These are phyloP conservation scores for Phytophthora syringae DNA, from an alignment of 352 stramenopile genomes.

Conservation along the genomic window DNA sequence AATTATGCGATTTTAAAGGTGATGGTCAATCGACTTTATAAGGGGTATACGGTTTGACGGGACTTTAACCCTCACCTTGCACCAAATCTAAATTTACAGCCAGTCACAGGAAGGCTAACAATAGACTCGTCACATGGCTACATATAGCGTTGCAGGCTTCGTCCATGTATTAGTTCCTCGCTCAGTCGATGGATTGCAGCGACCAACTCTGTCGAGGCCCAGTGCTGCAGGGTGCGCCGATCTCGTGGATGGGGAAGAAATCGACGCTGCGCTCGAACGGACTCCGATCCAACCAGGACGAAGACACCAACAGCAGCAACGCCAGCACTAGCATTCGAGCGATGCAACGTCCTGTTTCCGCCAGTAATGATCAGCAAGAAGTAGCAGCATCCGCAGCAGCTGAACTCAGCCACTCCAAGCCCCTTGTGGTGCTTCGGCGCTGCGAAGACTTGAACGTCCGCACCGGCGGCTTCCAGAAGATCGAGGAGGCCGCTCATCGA, in stretches of 20 bases:
- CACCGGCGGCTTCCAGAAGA: slow-evolving; percentile 82
- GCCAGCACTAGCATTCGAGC: neutral
- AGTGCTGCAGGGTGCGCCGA: neutral
- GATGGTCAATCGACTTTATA: neutral
- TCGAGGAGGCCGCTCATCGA: slow-evolving; percentile 67
- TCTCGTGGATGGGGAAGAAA: slow-evolving; percentile 21
- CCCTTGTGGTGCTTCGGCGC: slow-evolving; percentile 59
- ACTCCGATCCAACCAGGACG: slow-evolving; percentile 33
- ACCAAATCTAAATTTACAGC: slow-evolving; percentile 13
- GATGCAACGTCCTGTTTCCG: slow-evolving; percentile 21
- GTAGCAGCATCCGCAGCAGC: slow-evolving; percentile 2
- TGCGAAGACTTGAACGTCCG: slow-evolving; percentile 73
- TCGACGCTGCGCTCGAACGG: slow-evolving; percentile 4
- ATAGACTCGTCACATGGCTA: slow-evolving; percentile 39
- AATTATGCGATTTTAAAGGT: slow-evolving; percentile 24
- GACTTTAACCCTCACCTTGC: neutral
- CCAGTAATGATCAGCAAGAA: slow-evolving; percentile 6
- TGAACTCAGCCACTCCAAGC: slow-evolving; percentile 12
- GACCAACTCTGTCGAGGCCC: slow-evolving; percentile 10
- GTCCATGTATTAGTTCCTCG: too few species aligned
- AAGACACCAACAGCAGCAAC: slow-evolving; percentile 10
- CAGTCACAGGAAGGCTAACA: slow-evolving; percentile 13
- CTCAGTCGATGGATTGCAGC: slow-evolving; percentile 21
- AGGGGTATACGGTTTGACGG: slow-evolving; percentile 1
- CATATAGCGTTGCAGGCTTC: slow-evolving; percentile 16